A percentile compares a stretch with the other conserved stretches of the same genome.
Evolutionary conservation across 1,284 basidiomycete species (phyloP).

Genomic region (Melanopsichium pennsylvanicum): DNA sequence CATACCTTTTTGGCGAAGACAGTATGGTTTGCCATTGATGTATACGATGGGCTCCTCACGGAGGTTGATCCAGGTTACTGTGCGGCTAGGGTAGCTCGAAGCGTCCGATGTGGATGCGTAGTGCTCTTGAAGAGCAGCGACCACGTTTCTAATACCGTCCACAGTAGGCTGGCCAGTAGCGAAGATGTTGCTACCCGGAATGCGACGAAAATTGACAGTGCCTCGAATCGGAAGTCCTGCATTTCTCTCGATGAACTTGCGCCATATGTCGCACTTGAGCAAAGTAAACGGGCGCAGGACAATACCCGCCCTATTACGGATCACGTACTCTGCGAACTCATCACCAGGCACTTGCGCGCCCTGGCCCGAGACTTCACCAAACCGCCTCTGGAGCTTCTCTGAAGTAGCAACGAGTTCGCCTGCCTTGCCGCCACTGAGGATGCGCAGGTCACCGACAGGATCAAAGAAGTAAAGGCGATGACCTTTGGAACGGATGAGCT

Average conservation of each 20-base stretch:
- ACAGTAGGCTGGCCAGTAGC: constrained; percentile 82
- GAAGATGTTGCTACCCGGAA: constrained; percentile 78
- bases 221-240: constrained; percentile 73
- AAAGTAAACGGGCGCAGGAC: constrained; percentile 61
- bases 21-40: constrained; percentile 78
- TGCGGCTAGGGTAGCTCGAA: constrained; percentile 18
- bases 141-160: constrained; percentile 85
- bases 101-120: constrained; percentile 30
- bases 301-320: constrained; percentile 61
- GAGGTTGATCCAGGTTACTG: constrained; percentile 88
- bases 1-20: constrained; percentile 66
- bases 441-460: constrained; percentile 61
- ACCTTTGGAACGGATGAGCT: constrained; percentile 49
- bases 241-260: constrained; percentile 53
- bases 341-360: constrained; percentile 58
- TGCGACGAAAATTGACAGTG: constrained; percentile 90
- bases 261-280: constrained; percentile 65
- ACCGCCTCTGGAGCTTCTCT: constrained; percentile 39
- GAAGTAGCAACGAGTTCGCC: constrained; percentile 46
- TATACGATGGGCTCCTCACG: constrained; percentile 90
- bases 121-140: constrained; percentile 68
- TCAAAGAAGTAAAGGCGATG: constrained; percentile 63
- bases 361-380: constrained; percentile 43
- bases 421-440: constrained; percentile 48
- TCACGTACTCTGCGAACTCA: constrained; percentile 65